These are phyloP conservation scores for Astrephomene gubernaculifera DNA, from an alignment of 139 green algal genomes.

Conservation along the genomic window DNA sequence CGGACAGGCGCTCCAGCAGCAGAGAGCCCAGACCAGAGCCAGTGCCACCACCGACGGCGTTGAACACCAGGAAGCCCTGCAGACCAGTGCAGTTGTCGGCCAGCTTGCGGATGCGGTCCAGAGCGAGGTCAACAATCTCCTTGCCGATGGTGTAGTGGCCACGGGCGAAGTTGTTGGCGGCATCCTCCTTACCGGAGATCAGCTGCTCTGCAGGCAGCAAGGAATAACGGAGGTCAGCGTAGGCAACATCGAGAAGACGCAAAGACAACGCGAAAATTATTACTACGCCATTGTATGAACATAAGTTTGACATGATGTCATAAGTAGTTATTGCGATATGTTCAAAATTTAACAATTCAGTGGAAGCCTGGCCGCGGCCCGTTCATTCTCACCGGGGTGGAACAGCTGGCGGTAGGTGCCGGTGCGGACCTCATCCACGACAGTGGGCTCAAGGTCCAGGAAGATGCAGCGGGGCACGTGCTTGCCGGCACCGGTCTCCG, in stretches of 20 bases:
- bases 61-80: conserved; percentile 98
- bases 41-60: conserved; percentile 95
- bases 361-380: no score
- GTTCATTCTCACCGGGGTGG: conserved; percentile 83
- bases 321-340: no score
- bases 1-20: conserved; percentile 96
- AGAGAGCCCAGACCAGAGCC: conserved; percentile 96
- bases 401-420: conserved; percentile 98
- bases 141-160: conserved; percentile 96
- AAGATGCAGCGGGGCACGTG: conserved; percentile 93
- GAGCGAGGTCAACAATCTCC: conserved; percentile 96
- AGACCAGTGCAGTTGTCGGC: conserved; percentile 98
- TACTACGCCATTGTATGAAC: no score
- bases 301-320: no score
- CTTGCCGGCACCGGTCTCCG: conserved; percentile 95
- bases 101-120: conserved; percentile 95
- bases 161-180: conserved; percentile 77
- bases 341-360: no score
- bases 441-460: conserved; percentile 96
- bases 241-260: neutral
- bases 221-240: neutral
- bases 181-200: conserved; percentile 95
- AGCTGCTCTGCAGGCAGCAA: conserved; percentile 88
- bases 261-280: neutral
- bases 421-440: conserved; percentile 97